Conservation (phyloP, 139 green algal genomes). For the Chlorella sorokiniana region DNA sequence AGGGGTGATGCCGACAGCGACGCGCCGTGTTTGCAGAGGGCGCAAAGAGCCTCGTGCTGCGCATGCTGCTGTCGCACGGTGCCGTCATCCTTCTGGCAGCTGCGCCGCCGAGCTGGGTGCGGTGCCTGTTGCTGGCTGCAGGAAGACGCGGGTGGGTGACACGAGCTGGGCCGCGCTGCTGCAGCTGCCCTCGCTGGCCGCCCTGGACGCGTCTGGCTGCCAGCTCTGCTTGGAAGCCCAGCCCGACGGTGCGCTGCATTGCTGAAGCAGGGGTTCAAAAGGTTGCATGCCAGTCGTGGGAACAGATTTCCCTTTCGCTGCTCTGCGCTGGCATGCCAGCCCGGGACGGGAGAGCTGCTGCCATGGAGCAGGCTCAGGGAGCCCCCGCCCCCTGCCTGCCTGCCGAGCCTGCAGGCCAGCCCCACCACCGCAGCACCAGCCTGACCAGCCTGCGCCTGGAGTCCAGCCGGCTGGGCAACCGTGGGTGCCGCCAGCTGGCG, state of each 20-base stretch:
- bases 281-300: no score
- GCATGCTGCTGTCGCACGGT: not conserved
- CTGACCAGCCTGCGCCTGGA: conserved; percentile 11
- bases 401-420: not conserved
- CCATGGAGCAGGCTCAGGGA: not conserved
- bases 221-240: not conserved
- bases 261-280: no score
- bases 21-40: no score
- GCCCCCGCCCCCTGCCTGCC: no score
- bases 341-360: not conserved
- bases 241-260: not conserved
- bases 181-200: conserved; percentile 15
- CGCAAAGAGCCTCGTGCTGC: not conserved
- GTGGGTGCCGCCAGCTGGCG: not conserved
- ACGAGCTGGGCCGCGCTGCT: not conserved
- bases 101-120: not conserved
- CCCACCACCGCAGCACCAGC: not conserved
- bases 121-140: not conserved
- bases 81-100: not conserved
- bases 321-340: no score
- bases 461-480: not conserved
- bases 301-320: not conserved
- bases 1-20: not conserved
- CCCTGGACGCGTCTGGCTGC: not conserved
- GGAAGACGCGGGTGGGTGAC: not conserved